Evolutionary conservation across 768 basidiomycete species (phyloP).

Genomic region (Calvatia gigantea): DNA sequence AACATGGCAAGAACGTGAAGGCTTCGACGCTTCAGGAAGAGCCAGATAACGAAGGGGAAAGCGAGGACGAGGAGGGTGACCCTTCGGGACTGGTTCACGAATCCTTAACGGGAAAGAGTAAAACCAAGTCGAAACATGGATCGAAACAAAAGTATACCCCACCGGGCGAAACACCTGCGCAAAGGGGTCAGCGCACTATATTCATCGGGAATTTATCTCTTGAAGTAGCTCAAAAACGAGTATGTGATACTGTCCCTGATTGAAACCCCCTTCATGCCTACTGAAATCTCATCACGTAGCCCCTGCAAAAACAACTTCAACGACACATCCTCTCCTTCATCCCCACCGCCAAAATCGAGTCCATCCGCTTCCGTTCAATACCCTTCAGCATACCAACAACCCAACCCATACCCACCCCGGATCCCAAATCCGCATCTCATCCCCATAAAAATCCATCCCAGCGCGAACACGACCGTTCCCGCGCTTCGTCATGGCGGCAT

Average conservation of each 20-base stretch:
- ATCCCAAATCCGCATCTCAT: constrained; percentile 27
- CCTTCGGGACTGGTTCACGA: constrained; percentile 57
- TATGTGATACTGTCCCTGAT: constrained; percentile 30
- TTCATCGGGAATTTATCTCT: constrained; percentile 89
- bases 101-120: constrained; percentile 35
- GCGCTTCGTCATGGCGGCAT: constrained; percentile 56
- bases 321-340: constrained; percentile 72
- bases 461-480: constrained; percentile 54
- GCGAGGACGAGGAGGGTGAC: constrained; percentile 20
- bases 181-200: constrained; percentile 77
- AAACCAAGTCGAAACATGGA: constrained; percentile 23
- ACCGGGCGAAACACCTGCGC: constrained; percentile 65
- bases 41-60: constrained; percentile 19
- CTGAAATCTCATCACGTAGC: constrained; percentile 38
- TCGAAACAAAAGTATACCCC: constrained; percentile 51
- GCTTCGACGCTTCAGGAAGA: constrained; percentile 16
- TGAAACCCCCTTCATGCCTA: not conserved
- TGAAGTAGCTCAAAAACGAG: constrained; percentile 74
- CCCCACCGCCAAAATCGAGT: constrained; percentile 82
- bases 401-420: constrained; percentile 45
- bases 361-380: constrained; percentile 89
- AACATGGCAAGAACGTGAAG: constrained; percentile 16
- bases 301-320: constrained; percentile 70
- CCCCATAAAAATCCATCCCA: constrained; percentile 20
- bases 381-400: constrained; percentile 84